Evolutionary conservation across 2,329 filamentous ascomycete genomes (phyloP).

Genomic region (Claviceps quebecensis): DNA sequence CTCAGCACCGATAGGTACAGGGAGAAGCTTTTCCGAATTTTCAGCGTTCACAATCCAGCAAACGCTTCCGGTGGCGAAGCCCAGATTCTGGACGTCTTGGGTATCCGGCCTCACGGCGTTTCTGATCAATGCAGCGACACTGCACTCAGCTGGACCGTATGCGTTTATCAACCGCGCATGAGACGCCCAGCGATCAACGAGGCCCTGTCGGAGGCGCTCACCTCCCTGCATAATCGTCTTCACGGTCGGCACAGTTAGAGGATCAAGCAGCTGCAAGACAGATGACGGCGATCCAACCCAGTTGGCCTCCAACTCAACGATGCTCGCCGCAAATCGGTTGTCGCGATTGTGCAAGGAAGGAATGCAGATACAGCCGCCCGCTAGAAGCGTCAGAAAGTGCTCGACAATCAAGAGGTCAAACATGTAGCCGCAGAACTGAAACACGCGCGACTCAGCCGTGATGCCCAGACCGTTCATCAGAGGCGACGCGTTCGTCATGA

Average conservation of each 20-base stretch:
- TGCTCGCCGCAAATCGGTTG: background rate
- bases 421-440: conserved; percentile 1
- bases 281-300: background rate
- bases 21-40: conserved; percentile 8
- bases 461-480: background rate
- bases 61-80: conserved; percentile 5
- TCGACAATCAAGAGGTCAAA: conserved; percentile 2
- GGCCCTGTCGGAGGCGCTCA: background rate
- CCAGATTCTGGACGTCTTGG: conserved; percentile 15
- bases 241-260: background rate
- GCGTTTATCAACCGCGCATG: background rate
- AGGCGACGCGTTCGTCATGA: background rate
- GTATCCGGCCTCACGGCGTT: background rate
- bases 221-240: background rate
- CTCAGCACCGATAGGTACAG: conserved; percentile 11
- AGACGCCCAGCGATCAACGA: background rate
- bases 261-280: background rate
- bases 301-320: background rate
- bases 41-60: conserved; percentile 13
- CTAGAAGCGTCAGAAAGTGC: background rate
- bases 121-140: background rate
- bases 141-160: background rate
- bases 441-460: background rate
- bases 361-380: conserved; percentile 1
- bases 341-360: background rate